phyloP scores from a whole-genome alignment of 2,329 filamentous ascomycete genomes.

The Neodidymelliopsis sp. region DNA sequence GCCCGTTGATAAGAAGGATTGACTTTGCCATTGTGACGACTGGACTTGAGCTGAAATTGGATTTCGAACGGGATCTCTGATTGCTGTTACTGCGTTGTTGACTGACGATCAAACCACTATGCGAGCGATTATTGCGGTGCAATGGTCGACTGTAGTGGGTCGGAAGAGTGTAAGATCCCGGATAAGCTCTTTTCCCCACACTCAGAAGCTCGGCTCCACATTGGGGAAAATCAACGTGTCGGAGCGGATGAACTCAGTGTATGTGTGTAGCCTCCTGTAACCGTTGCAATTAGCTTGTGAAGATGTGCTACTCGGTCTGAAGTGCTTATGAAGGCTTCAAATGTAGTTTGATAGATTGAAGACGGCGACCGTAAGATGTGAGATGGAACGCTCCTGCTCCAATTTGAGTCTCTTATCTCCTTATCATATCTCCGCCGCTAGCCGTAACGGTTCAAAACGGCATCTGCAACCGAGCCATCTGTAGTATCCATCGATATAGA shows the following conservation, averaged over 20 bases:
- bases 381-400: neutral
- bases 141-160: neutral
- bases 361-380: neutral
- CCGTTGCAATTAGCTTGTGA: neutral
- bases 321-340: neutral
- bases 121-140: slow-evolving; percentile 9
- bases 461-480: slow-evolving; percentile 17
- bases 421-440: slow-evolving; percentile 18
- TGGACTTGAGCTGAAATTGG: neutral
- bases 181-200: slow-evolving; percentile 15
- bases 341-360: neutral
- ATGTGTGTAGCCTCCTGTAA: neutral
- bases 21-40: slow-evolving; percentile 46
- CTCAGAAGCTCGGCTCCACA: slow-evolving; percentile 4
- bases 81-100: neutral
- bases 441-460: slow-evolving; percentile 14
- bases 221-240: slow-evolving; percentile 1
- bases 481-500: slow-evolving; percentile 2
- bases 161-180: slow-evolving; percentile 8
- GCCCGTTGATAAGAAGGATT: slow-evolving; percentile 80
- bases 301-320: neutral
- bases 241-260: slow-evolving; percentile 8
- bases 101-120: neutral
- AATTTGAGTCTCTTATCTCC: slow-evolving; percentile 12
- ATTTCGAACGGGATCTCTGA: neutral